phyloP scores from a whole-genome alignment of 1,284 basidiomycete genomes.

The Inonotus hispidus region DNA sequence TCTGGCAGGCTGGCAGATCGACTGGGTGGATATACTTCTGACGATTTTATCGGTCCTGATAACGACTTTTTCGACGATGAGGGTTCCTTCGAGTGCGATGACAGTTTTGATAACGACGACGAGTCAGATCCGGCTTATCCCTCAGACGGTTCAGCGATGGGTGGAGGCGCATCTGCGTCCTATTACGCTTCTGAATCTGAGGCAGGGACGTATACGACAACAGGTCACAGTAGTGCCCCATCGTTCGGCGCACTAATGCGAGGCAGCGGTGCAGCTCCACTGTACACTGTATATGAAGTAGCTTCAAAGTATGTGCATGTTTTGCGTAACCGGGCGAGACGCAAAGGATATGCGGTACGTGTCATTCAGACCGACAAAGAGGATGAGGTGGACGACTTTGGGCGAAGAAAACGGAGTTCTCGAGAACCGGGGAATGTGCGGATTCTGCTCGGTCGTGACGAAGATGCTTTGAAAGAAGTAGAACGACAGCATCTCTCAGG shows the following conservation, averaged over 20 bases:
- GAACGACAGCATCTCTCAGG: not conserved
- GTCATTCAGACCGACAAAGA: not conserved
- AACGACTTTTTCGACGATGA: slow-evolving; percentile 2
- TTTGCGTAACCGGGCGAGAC: not conserved
- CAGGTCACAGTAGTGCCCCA: not conserved
- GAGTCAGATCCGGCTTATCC: slow-evolving; percentile 4
- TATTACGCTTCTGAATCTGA: slow-evolving; percentile 6
- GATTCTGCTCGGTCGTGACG: not conserved
- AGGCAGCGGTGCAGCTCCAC: slow-evolving; percentile 4
- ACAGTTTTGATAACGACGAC: not conserved
- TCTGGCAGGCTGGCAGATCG: not conserved
- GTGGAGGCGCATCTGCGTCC: slow-evolving; percentile 1
- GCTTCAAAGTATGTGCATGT: slow-evolving; percentile 10
- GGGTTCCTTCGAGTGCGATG: not conserved
- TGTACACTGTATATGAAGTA: slow-evolving; percentile 1
- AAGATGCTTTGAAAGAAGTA: not conserved
- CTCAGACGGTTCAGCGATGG: slow-evolving; percentile 7
- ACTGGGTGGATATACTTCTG: not conserved
- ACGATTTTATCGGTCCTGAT: not conserved
- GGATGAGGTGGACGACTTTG: not conserved
- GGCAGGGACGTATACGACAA: not conserved
- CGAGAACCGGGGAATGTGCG: slow-evolving; percentile 1
- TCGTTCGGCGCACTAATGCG: slow-evolving; percentile 8
- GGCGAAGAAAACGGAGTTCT: not conserved
- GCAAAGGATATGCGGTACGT: not conserved